Evolutionary conservation across 345 rosid species (phyloP), one percentile per base, ranked within the genome.

Genomic region (Erucastrum elatum): DNA sequence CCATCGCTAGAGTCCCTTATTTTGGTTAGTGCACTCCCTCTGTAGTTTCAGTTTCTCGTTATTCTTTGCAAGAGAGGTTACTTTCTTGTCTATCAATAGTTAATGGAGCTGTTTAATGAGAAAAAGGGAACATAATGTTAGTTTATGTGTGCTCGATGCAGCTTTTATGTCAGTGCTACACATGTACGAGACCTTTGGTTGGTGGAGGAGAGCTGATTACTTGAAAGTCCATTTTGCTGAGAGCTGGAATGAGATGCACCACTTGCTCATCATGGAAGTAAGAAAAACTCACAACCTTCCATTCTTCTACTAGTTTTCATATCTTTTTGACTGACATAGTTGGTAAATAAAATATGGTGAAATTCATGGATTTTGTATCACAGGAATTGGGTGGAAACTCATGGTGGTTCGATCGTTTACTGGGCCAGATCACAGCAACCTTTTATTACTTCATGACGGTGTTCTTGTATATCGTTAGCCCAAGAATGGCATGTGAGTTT

Each of bases 181-280:
- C 70, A 74, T 93, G 99, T 95, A 95, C 80, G 99, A 95, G 94
- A 95, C 93, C 80, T 93, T 93, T 84, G 99, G 99, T 71, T 95
- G 99, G 99, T 95, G 99, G 99, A 93, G 99, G 80, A 88, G 90
- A 83, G 96, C 99, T 21, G 98, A 93, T 82, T 95, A 95, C 79
- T 37, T 95, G 35, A 95, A 91, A 87, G 98, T 95, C 31, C 99
- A 95, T 78, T 95, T 95, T 87, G 99, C 99, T 64, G 97, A 95
- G 89, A 95, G 96, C 84, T 95, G 99, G 99, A 95, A 95, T 82
- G 98, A 95, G 84, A 95, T 95, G 99, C 99, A 95, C 66, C 99
- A 95, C 86, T 86, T 95, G 85, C 98, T 95, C 67, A 90, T 95
- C 69, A 95, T 95, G 99, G 99, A 95, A 83, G 99, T 95, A 87